Conservation (phyloP, 2,329 filamentous ascomycete species). For the Cladosporium oxysporum region DNA sequence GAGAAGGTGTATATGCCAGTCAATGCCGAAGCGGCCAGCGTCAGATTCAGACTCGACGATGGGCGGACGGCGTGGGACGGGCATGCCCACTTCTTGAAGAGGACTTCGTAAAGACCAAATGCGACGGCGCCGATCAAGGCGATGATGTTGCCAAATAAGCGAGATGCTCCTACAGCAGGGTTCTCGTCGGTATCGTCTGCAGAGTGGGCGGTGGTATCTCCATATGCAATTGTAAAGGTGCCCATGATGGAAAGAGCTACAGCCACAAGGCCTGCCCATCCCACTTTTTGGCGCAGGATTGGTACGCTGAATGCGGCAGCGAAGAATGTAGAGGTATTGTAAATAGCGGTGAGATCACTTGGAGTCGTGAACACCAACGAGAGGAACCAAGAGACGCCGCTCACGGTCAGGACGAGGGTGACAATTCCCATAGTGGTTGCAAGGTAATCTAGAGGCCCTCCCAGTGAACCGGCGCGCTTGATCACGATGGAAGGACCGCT, state of each 20-base stretch:
- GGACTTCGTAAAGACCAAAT: slow-evolving; percentile 39
- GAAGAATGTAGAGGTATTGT: slow-evolving; percentile 40
- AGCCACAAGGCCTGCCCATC: slow-evolving; percentile 31
- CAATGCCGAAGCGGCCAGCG: slow-evolving; percentile 34
- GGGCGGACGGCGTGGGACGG: slow-evolving; percentile 30
- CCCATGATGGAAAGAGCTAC: slow-evolving; percentile 36
- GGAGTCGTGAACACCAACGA: slow-evolving; percentile 36
- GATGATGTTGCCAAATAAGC: slow-evolving; percentile 36
- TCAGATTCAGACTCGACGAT: slow-evolving; percentile 33
- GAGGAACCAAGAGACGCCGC: slow-evolving; percentile 36
- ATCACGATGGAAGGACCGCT: slow-evolving; percentile 29
- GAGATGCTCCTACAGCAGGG: slow-evolving; percentile 29
- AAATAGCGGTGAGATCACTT: slow-evolving; percentile 38
- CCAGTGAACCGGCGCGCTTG: slow-evolving; percentile 29
- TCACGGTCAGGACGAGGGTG: slow-evolving; percentile 34
- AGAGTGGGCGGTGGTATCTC: slow-evolving; percentile 34
- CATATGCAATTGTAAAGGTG: slow-evolving; percentile 38
- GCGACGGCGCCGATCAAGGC: slow-evolving; percentile 35
- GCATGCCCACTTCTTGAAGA: slow-evolving; percentile 40
- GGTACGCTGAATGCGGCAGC: slow-evolving; percentile 37
- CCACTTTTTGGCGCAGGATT: slow-evolving; percentile 34
- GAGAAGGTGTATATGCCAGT: slow-evolving; percentile 37
- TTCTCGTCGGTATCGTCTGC: slow-evolving; percentile 17
- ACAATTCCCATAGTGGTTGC: slow-evolving; percentile 34
- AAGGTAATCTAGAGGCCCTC: slow-evolving; percentile 35